Base-by-base conservation (phyloP, 2,329 filamentous ascomycete genomes). In the Clarireedia monteithiana region DNA sequence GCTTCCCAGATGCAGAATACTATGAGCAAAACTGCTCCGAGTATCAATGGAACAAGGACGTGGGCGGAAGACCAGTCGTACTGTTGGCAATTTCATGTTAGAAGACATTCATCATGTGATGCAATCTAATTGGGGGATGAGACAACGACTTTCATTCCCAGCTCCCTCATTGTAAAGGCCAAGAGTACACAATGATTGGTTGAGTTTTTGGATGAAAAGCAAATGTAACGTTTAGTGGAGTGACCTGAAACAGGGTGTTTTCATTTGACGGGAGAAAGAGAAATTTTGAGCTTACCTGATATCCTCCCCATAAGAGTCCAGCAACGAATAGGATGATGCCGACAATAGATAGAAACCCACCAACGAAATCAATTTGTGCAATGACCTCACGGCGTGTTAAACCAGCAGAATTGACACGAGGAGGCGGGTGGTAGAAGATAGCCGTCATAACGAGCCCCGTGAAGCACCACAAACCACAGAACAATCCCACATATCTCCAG, bases 291-390 rank as follows among this genome's bases (percentile, higher is more conserved):
- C 59, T 27, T 46, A 66, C 64, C 55, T 68, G 66, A 44, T 77
- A 77, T 1, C 82, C 83, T 24, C 81, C 82, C 80, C 82, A 85
- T 44, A 74, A 68, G 39, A 77, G 62, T 2, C 76, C 79, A 42
- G 74, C 73, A 65, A 80, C 74, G 63, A 82, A 76, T 1, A 78
- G 65, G 4, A 78, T 72, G 58, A 80, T 68, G 6, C 79, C 79
- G 30, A 68, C 62, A 48, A 79, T 75, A 24, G 71, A 75, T 6
- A 81, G 67, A 14, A 79, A 63, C 0, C 77, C 78, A 30, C 79
- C 79, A 20, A 80, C 60, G 49, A 73, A 76, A 57, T 82, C 79
- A 50, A 79, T 75, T 48, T 72, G 71, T 20, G 61, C 64, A 20
- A 81, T 57, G 10, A 80, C 67, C 65, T 60, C 68, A 67, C 51